A percentile compares a stretch with the other conserved stretches of the same genome.
Evolutionary conservation across 805 yeast genomes (phyloP).

Genomic region (Metschnikowia lachancei): DNA sequence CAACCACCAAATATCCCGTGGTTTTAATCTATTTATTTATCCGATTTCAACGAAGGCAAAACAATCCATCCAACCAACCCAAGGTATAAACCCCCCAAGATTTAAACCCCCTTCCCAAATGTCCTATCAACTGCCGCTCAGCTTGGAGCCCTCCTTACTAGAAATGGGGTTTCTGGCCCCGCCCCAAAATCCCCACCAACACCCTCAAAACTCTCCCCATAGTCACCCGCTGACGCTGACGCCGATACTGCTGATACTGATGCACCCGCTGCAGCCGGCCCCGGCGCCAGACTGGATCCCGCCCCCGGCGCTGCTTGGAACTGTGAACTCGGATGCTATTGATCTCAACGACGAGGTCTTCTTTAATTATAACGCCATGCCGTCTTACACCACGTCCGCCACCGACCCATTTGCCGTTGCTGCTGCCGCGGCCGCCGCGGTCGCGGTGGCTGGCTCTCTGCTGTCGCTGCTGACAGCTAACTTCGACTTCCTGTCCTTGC

Average conservation of each 20-base stretch:
- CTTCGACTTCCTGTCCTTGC: constrained; percentile 2
- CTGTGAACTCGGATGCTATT: constrained; percentile 19
- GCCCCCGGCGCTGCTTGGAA: constrained; percentile 20
- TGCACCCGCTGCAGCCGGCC: background rate
- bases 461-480: constrained; percentile 15
- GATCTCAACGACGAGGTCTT: constrained; percentile 28
- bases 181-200: background rate
- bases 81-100: no score
- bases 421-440: constrained; percentile 1
- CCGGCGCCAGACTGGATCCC: constrained; percentile 13
- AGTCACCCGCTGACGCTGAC: background rate
- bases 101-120: background rate
- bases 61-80: background rate
- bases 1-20: no score
- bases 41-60: no score
- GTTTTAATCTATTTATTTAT: no score
- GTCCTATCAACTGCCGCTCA: constrained; percentile 8
- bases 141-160: constrained; percentile 9
- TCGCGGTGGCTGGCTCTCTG: constrained; percentile 9
- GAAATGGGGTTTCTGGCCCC: background rate
- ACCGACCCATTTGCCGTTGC: constrained; percentile 4
- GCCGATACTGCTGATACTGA: no score
- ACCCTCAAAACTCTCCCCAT: background rate
- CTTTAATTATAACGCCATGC: constrained; percentile 17
- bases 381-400: constrained; percentile 7